A percentile compares a stretch with the other conserved stretches of the same genome.
phyloP scores from a whole-genome alignment of 768 basidiomycete genomes.

The Arthromyces matolae region DNA sequence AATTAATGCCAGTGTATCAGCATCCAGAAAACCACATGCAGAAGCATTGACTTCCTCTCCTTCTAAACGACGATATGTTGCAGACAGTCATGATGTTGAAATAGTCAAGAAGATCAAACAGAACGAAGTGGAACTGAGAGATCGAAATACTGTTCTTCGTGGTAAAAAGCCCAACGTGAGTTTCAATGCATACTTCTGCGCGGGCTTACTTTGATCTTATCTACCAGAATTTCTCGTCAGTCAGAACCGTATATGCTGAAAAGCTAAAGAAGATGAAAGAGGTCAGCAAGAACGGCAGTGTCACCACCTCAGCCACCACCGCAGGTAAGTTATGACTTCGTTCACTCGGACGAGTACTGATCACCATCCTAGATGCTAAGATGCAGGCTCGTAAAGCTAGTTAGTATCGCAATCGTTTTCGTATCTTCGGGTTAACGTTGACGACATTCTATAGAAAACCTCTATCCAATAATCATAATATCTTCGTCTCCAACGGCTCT shows the following conservation, averaged over 20 bases:
- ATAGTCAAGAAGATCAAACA: slow-evolving; percentile 81
- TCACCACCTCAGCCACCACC: slow-evolving; percentile 34
- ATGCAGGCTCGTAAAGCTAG: slow-evolving; percentile 68
- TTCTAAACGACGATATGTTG: slow-evolving; percentile 72
- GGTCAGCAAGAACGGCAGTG: slow-evolving; percentile 47
- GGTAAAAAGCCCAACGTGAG: slow-evolving; percentile 83
- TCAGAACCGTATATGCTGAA: slow-evolving; percentile 63
- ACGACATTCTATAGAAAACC: slow-evolving; percentile 44
- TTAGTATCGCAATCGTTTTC: slow-evolving; percentile 31
- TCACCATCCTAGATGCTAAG: slow-evolving; percentile 44
- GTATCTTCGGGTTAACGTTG: background rate
- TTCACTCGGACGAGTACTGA: background rate
- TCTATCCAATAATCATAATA: slow-evolving; percentile 94
- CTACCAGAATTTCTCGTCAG: slow-evolving; percentile 80
- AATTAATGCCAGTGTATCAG: slow-evolving; percentile 20
- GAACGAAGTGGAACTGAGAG: slow-evolving; percentile 75
- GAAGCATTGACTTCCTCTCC: slow-evolving; percentile 41
- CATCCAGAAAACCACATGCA: slow-evolving; percentile 26
- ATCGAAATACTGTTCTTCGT: slow-evolving; percentile 79
- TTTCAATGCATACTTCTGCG: background rate
- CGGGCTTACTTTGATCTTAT: background rate
- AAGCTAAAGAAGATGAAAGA: slow-evolving; percentile 79
- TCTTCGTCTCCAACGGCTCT: slow-evolving; percentile 93
- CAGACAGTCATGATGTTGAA: slow-evolving; percentile 75
- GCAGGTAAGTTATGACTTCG: slow-evolving; percentile 35